Conservation (phyloP, 1,139 yeast species). For the Arxiozyma heterogenica region DNA sequence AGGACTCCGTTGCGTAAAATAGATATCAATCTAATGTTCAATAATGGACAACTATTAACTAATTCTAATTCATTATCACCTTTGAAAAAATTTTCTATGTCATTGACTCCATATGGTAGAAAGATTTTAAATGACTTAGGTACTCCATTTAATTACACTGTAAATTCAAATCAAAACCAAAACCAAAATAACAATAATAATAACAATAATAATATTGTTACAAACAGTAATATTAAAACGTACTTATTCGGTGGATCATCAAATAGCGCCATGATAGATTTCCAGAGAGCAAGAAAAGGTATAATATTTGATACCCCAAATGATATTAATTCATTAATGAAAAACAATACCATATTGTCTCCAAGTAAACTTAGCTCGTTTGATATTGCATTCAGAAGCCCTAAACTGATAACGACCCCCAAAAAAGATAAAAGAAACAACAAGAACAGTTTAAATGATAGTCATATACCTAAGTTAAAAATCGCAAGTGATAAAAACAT, state of each 20-base stretch:
- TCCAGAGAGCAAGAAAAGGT: constrained; percentile 28
- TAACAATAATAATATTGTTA: constrained; percentile 2
- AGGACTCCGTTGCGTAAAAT: constrained; percentile 27
- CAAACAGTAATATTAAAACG: constrained; percentile 2
- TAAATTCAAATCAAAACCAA: neutral
- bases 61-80: constrained; percentile 22
- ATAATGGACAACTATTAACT: constrained; percentile 13
- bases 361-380: neutral
- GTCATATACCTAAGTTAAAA: constrained; percentile 8
- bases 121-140: constrained; percentile 25
- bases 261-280: constrained; percentile 29
- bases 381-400: neutral
- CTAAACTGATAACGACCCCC: constrained; percentile 8
- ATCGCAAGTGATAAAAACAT: neutral
- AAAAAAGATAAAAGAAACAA: neutral
- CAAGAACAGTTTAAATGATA: neutral
- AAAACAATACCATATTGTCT: neutral
- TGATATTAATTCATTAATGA: neutral
- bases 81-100: constrained; percentile 21
- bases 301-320: constrained; percentile 6
- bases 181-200: constrained; percentile 9
- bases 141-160: constrained; percentile 19
- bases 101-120: constrained; percentile 29
- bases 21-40: constrained; percentile 28
- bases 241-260: constrained; percentile 13